A percentile compares a stretch with the other conserved stretches of the same genome.
Evolutionary conservation across 768 basidiomycete genomes (phyloP).

Genomic region (Leccinum pellstonianum): DNA sequence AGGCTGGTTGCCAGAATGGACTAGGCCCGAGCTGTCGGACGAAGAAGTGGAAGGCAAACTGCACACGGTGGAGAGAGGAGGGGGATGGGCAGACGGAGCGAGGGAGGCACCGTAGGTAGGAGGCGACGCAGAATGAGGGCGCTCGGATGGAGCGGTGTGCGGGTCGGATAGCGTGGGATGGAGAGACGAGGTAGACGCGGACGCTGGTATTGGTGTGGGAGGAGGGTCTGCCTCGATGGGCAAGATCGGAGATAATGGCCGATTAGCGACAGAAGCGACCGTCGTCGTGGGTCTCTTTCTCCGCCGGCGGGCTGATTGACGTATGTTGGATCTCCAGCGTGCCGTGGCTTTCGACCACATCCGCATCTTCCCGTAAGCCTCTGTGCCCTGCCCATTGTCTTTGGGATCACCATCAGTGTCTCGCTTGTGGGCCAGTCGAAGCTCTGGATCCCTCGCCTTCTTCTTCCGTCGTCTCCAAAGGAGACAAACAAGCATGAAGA

Average conservation of each 20-base stretch:
- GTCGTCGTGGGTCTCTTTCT: constrained; percentile 25
- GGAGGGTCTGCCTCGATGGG: neutral
- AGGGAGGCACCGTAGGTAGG: constrained; percentile 46
- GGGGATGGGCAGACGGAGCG: constrained; percentile 9
- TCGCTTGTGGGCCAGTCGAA: constrained; percentile 35
- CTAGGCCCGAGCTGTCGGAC: constrained; percentile 7
- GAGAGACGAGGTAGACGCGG: neutral
- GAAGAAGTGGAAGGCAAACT: constrained; percentile 12
- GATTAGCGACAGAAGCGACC: constrained; percentile 4
- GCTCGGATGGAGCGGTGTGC: constrained; percentile 1
- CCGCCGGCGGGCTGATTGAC: constrained; percentile 59
- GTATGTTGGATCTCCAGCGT: constrained; percentile 66
- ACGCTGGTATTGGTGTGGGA: constrained; percentile 2
- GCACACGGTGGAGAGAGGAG: constrained; percentile 5
- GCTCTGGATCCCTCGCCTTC: constrained; percentile 51
- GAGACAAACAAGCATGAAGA: constrained; percentile 60
- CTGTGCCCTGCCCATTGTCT: constrained; percentile 41
- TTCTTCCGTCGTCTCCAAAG: constrained; percentile 51
- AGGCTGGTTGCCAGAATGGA: constrained; percentile 7
- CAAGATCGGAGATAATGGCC: constrained; percentile 21
- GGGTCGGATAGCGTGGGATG: constrained; percentile 2
- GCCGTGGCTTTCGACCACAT: constrained; percentile 65
- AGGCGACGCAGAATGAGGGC: constrained; percentile 32
- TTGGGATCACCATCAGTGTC: constrained; percentile 26
- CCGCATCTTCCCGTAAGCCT: constrained; percentile 51